Percentiles rank a stretch among this genome's conserved stretches.
Evolutionary conservation across 768 basidiomycete species (phyloP).

Genomic region (Dentipellis fragilis): DNA sequence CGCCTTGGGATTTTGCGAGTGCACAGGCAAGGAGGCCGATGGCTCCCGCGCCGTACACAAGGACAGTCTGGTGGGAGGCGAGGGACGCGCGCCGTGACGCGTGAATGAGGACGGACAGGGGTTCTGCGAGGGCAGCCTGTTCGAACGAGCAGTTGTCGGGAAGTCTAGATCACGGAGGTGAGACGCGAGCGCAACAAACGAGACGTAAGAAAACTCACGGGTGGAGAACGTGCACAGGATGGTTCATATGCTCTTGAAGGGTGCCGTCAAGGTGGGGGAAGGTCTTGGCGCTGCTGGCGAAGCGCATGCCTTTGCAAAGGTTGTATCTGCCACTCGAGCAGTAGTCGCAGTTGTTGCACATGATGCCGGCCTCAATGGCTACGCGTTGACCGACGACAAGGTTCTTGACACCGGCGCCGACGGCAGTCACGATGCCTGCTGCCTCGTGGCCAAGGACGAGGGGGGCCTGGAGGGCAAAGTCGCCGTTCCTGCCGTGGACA

Average conservation of each 20-base stretch:
- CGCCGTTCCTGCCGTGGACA: conserved; percentile 80
- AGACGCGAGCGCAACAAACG: neutral
- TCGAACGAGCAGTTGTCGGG: conserved; percentile 71
- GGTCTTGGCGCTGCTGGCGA: conserved; percentile 82
- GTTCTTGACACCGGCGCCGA: conserved; percentile 59
- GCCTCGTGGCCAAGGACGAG: conserved; percentile 93
- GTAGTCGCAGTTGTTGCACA: conserved; percentile 67
- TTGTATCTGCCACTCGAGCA: conserved; percentile 81
- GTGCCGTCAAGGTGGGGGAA: conserved; percentile 93
- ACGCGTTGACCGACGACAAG: conserved; percentile 76
- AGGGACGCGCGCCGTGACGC: conserved; percentile 37
- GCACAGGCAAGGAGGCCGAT: conserved; percentile 88
- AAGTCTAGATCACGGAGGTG: conserved; percentile 33
- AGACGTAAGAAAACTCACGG: conserved; percentile 46
- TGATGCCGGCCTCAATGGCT: conserved; percentile 88
- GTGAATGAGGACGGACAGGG: conserved; percentile 82
- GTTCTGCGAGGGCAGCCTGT: conserved; percentile 84
- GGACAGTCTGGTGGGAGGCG: conserved; percentile 52
- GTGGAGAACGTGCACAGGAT: conserved; percentile 78
- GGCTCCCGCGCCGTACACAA: conserved; percentile 88
- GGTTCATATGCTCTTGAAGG: conserved; percentile 79
- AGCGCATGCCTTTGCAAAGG: conserved; percentile 83
- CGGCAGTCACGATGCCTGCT: conserved; percentile 77
- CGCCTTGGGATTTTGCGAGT: conserved; percentile 64
- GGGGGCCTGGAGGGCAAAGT: conserved; percentile 78